phyloP scores from a whole-genome alignment of 805 yeast species.

The Candida silvatica region DNA sequence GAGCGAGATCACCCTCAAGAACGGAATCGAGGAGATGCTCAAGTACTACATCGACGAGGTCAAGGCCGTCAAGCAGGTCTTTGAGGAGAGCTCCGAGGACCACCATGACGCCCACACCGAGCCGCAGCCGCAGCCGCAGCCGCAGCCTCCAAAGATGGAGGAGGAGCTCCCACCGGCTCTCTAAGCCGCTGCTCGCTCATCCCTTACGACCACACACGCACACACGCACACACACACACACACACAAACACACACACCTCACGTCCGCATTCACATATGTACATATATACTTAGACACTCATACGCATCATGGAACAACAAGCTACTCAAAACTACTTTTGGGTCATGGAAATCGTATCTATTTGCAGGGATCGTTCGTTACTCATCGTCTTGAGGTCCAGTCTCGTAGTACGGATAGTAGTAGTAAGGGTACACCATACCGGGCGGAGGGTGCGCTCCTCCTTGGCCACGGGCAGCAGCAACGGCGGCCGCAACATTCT shows the following conservation, averaged over 20 bases:
- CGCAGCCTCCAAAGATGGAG: slow-evolving; percentile 5
- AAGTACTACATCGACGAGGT: slow-evolving; percentile 97
- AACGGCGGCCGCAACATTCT: no score
- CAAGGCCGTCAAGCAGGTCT: slow-evolving; percentile 75
- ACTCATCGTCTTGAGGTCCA: not conserved
- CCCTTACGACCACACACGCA: not conserved
- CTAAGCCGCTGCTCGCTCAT: slow-evolving; percentile 22
- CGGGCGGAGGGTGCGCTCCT: slow-evolving; percentile 1
- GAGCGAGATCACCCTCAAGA: slow-evolving; percentile 84
- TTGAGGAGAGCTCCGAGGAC: slow-evolving; percentile 75
- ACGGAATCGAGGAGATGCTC: slow-evolving; percentile 96
- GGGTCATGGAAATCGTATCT: not conserved
- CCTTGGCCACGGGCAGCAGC: no score
- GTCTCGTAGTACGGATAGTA: slow-evolving; percentile 1
- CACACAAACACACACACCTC: no score
- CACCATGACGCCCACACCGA: slow-evolving; percentile 13
- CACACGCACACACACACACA: no score
- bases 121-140: not conserved
- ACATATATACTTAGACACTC: not conserved
- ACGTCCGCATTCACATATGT: not conserved
- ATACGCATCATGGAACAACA: not conserved
- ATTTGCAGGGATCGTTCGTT: slow-evolving; percentile 1
- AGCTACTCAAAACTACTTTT: slow-evolving; percentile 1
- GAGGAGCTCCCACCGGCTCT: slow-evolving; percentile 22
- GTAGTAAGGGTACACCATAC: slow-evolving; percentile 1